Evolutionary conservation across 495 filamentous ascomycete species (phyloP).

Genomic region (Xanthoparmelia taractica): DNA sequence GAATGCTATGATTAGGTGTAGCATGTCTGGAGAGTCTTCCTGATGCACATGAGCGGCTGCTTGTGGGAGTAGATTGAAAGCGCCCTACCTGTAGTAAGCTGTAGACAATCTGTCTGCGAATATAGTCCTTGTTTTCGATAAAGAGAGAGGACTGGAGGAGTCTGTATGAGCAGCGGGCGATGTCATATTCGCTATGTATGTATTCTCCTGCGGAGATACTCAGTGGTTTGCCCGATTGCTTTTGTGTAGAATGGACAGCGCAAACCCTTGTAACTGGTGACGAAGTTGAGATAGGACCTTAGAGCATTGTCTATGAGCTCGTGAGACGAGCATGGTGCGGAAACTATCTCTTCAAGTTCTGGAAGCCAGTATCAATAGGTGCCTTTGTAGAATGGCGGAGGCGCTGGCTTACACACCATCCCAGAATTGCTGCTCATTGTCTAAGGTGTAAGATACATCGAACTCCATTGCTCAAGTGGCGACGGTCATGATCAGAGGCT

Average conservation of each 20-base stretch:
- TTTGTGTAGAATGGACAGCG: conserved; percentile 11
- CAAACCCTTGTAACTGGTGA: conserved; percentile 64
- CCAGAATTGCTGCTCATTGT: conserved; percentile 92
- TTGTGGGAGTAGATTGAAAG: neutral
- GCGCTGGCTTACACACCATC: conserved; percentile 49
- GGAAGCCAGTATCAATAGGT: conserved; percentile 17
- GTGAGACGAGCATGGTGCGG: conserved; percentile 61
- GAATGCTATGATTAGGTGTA: conserved; percentile 78
- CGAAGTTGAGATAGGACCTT: conserved; percentile 73
- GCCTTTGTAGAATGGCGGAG: conserved; percentile 15
- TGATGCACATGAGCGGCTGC: conserved; percentile 27
- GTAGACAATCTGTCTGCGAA: conserved; percentile 88
- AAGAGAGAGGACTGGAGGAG: conserved; percentile 74
- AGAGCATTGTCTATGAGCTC: conserved; percentile 80
- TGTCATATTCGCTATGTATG: conserved; percentile 74
- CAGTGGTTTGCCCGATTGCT: conserved; percentile 10
- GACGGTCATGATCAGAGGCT: conserved; percentile 6
- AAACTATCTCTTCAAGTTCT: conserved; percentile 80
- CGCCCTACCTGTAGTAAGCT: conserved; percentile 67
- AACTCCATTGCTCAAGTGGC: conserved; percentile 43
- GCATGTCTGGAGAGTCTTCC: conserved; percentile 70
- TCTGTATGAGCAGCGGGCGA: conserved; percentile 74
- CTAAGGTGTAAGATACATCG: conserved; percentile 59
- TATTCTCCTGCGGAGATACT: conserved; percentile 56
- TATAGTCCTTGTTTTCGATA: conserved; percentile 66